Percentiles rank a stretch among this genome's conserved stretches.
Evolutionary conservation across 352 stramenopile species (phyloP).

Genomic region (Blastocystis sp.): DNA sequence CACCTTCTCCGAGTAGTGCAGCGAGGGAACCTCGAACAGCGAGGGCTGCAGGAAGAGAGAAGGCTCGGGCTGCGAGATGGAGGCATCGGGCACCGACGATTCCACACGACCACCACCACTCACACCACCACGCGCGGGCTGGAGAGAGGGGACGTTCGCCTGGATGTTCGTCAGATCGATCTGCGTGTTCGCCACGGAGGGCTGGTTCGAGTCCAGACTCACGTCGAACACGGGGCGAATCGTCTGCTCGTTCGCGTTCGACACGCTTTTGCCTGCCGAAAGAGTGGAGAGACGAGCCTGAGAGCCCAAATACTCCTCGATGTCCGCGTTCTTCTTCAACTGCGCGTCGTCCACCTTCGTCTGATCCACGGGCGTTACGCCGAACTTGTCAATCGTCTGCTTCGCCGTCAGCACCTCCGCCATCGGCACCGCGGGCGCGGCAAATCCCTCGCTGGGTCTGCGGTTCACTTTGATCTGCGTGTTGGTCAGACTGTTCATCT

Average conservation of each 20-base stretch:
- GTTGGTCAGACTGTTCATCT: background rate
- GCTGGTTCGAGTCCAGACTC: background rate
- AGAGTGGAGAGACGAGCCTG: background rate
- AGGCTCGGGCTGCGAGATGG: too few species aligned
- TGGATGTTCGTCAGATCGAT: background rate
- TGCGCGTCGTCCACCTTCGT: background rate
- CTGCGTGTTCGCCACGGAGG: background rate
- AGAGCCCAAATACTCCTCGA: background rate
- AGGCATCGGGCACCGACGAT: background rate
- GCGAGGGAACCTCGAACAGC: background rate
- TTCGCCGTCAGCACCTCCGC: background rate
- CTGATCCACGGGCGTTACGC: constrained; percentile 14
- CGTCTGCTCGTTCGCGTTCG: background rate
- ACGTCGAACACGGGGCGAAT: background rate
- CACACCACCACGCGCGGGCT: background rate
- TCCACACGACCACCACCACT: background rate
- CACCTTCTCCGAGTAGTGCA: background rate
- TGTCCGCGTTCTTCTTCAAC: background rate
- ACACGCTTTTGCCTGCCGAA: background rate
- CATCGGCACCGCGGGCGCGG: background rate
- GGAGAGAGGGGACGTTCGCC: constrained; percentile 26
- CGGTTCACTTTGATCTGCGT: background rate
- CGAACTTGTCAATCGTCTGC: background rate
- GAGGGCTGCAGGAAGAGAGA: constrained; percentile 31
- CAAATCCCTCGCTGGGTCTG: constrained; percentile 13